These are phyloP conservation scores for Phytopythium helicoides DNA, from an alignment of 352 stramenopile species.

Conservation along the genomic window DNA sequence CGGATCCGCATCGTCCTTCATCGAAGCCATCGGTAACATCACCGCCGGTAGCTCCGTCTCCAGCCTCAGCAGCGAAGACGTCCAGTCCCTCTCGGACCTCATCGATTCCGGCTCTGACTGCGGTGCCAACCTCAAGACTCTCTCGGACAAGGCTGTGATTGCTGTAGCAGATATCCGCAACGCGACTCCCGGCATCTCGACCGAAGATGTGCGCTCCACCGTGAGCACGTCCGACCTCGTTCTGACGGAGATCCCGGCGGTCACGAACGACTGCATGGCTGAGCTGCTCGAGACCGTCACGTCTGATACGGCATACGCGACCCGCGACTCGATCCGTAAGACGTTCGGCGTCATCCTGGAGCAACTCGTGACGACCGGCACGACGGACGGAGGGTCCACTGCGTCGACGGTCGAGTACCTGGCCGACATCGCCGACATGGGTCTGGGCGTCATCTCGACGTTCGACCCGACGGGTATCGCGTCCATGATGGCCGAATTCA, in stretches of 20 bases:
- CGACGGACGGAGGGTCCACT: slow-evolving; percentile 11
- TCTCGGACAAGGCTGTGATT: slow-evolving; percentile 23
- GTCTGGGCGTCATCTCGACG: slow-evolving; percentile 32
- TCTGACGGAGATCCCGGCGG: slow-evolving; percentile 36
- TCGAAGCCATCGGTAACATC: slow-evolving; percentile 4
- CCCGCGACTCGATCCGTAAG: slow-evolving; percentile 43
- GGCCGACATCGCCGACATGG: slow-evolving; percentile 32
- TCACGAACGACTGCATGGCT: slow-evolving; percentile 43
- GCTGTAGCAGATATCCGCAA: slow-evolving; percentile 33
- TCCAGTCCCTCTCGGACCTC: slow-evolving; percentile 15
- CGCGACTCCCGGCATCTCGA: slow-evolving; percentile 35
- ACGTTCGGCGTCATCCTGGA: slow-evolving; percentile 45
- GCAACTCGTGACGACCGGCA: slow-evolving; percentile 37
- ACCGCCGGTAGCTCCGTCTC: slow-evolving; percentile 2
- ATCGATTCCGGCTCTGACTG: slow-evolving; percentile 21
- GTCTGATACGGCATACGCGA: slow-evolving; percentile 33
- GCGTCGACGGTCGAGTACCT: slow-evolving; percentile 36
- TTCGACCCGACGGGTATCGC: slow-evolving; percentile 53
- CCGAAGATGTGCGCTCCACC: slow-evolving; percentile 19
- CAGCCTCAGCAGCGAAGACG: slow-evolving; percentile 2
- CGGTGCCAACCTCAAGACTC: slow-evolving; percentile 17
- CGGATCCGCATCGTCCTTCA: slow-evolving; percentile 1
- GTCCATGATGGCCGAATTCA: slow-evolving; percentile 39
- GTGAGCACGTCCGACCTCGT: slow-evolving; percentile 37
- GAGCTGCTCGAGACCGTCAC: slow-evolving; percentile 22